Evolutionary conservation across 352 stramenopile species (phyloP).

Genomic region (Phytophthora ramorum): DNA sequence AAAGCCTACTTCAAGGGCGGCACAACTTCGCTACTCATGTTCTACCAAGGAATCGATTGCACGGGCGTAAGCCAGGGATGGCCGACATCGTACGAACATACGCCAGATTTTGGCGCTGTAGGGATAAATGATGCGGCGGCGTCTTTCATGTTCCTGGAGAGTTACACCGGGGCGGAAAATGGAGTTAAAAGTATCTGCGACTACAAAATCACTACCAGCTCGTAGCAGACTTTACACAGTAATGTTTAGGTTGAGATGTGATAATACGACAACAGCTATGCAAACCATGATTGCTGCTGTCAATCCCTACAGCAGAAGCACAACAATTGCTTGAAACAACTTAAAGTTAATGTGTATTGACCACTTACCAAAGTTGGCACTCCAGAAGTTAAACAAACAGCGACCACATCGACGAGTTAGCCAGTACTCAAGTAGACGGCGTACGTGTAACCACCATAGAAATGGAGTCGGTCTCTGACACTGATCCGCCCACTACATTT

Average conservation of each 20-base stretch:
- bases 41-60: conserved; percentile 18
- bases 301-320: no score
- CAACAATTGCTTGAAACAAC: not conserved
- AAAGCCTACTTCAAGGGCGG: conserved; percentile 1
- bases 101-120: conserved; percentile 2
- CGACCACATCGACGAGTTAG: not conserved
- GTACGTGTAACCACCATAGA: conserved; percentile 15
- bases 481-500: conserved; percentile 20
- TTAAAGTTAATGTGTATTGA: not conserved
- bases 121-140: conserved; percentile 10
- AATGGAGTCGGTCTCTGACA: conserved; percentile 19
- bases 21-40: conserved; percentile 5
- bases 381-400: not conserved
- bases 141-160: conserved; percentile 20
- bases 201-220: conserved; percentile 8
- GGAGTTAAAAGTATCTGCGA: conserved; percentile 6
- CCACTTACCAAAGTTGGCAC: not conserved
- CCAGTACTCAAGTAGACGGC: not conserved
- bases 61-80: conserved; percentile 16
- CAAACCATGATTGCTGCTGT: not conserved
- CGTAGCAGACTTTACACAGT: not conserved
- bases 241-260: not conserved
- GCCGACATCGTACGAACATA: not conserved
- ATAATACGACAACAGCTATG: not conserved
- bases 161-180: conserved; percentile 5